Conservation (phyloP, 768 basidiomycete species). For the Naganishia onofrii region DNA sequence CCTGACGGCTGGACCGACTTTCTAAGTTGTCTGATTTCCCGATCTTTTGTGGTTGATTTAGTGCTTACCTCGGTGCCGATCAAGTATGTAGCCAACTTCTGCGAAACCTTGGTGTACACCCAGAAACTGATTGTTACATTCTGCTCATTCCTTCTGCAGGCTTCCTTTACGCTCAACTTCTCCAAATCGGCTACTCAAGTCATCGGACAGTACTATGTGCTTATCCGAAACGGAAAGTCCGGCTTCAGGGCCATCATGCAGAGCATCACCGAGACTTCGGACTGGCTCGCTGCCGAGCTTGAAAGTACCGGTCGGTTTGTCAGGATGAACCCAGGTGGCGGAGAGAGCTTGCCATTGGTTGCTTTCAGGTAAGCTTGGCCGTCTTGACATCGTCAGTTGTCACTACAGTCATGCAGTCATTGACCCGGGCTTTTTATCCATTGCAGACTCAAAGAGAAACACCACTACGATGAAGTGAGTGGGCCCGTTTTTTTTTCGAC, state of each 20-base stretch:
- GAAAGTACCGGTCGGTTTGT: conserved; percentile 31
- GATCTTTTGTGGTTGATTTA: conserved; percentile 5
- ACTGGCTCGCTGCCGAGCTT: conserved; percentile 33
- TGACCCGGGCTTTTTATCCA: too few species aligned
- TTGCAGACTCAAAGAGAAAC: conserved; percentile 29
- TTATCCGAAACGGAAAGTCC: conserved; percentile 35
- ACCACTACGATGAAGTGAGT: conserved; percentile 35
- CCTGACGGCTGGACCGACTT: conserved; percentile 34
- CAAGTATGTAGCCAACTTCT: conserved; percentile 18
- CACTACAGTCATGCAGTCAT: too few species aligned
- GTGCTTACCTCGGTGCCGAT: conserved; percentile 37
- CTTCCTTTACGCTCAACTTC: conserved; percentile 40
- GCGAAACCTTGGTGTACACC: too few species aligned
- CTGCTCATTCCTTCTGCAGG: neutral
- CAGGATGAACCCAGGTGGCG: conserved; percentile 29
- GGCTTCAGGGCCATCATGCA: conserved; percentile 38
- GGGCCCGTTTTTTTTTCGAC: neutral
- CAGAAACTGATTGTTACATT: too few species aligned
- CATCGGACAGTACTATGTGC: conserved; percentile 29
- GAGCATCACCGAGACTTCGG: conserved; percentile 33
- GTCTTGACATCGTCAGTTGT: too few species aligned
- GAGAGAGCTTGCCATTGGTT: conserved; percentile 36
- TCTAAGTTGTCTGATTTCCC: neutral
- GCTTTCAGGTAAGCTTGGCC: conserved; percentile 31
- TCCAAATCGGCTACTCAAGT: conserved; percentile 35